phyloP scores from a whole-genome alignment of 2,329 filamentous ascomycete genomes.

The Aspergillus thermomutatus region DNA sequence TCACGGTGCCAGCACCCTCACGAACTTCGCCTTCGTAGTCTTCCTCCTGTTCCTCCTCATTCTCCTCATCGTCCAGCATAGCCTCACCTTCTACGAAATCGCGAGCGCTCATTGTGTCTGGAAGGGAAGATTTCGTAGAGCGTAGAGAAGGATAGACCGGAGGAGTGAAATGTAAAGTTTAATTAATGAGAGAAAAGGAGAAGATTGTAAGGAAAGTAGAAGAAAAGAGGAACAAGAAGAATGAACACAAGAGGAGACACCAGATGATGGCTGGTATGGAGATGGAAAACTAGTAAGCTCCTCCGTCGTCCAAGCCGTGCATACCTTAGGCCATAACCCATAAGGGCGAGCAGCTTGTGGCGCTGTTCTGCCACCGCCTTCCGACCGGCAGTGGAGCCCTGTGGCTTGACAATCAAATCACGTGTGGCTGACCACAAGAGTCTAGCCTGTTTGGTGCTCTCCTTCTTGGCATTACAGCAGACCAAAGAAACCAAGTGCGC shows the following conservation, averaged over 20 bases:
- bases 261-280: background rate
- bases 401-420: background rate
- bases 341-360: background rate
- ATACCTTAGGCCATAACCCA: no score
- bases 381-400: background rate
- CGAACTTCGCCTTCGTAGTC: slow-evolving; percentile 61
- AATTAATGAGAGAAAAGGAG: background rate
- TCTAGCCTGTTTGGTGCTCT: background rate
- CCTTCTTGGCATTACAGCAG: no score
- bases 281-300: background rate
- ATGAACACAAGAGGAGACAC: background rate
- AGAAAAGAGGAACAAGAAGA: background rate
- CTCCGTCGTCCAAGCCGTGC: background rate
- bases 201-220: background rate
- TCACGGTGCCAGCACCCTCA: slow-evolving; percentile 37
- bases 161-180: slow-evolving; percentile 1
- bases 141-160: slow-evolving; percentile 1
- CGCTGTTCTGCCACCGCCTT: background rate
- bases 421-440: background rate
- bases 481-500: no score
- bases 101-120: slow-evolving; percentile 52
- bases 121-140: slow-evolving; percentile 1
- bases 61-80: slow-evolving; percentile 78
- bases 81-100: slow-evolving; percentile 82
- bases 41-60: slow-evolving; percentile 79